phyloP scores from a whole-genome alignment of 2,329 filamentous ascomycete species.

The Fusarium oligoseptatum region DNA sequence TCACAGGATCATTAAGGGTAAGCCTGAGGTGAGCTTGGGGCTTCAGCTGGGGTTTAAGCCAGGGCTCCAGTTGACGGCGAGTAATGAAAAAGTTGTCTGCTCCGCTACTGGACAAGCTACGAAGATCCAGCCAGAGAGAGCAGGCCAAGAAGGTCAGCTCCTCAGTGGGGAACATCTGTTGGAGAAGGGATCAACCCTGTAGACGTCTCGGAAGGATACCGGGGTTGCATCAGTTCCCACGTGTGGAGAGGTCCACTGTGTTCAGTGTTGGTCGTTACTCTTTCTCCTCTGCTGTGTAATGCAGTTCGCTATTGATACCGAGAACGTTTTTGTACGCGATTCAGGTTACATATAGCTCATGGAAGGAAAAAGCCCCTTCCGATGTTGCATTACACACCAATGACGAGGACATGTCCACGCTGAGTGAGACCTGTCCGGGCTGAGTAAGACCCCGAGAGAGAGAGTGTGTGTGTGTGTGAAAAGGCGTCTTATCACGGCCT shows the following conservation, averaged over 20 bases:
- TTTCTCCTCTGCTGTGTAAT: neutral
- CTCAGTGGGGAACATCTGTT: neutral
- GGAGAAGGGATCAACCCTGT: constrained; percentile 1
- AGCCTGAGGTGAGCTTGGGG: neutral
- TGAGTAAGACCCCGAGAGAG: neutral
- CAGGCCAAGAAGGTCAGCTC: neutral
- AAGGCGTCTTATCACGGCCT: neutral
- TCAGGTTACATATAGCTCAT: neutral
- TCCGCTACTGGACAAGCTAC: neutral
- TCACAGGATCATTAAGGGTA: neutral
- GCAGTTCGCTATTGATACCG: neutral
- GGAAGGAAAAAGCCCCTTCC: neutral
- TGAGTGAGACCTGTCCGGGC: neutral
- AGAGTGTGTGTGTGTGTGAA: neutral
- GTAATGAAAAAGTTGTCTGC: neutral
- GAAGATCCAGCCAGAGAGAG: neutral
- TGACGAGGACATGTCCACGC: neutral
- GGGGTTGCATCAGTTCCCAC: constrained; percentile 1
- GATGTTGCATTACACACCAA: neutral
- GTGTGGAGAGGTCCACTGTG: neutral
- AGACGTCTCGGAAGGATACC: neutral
- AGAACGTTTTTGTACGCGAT: neutral
- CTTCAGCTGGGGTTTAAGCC: neutral
- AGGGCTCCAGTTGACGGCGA: neutral
- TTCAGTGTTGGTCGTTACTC: neutral